Conservation (phyloP, 192 early-diverging fungal genomes). For the Obelidium mucronatum region DNA sequence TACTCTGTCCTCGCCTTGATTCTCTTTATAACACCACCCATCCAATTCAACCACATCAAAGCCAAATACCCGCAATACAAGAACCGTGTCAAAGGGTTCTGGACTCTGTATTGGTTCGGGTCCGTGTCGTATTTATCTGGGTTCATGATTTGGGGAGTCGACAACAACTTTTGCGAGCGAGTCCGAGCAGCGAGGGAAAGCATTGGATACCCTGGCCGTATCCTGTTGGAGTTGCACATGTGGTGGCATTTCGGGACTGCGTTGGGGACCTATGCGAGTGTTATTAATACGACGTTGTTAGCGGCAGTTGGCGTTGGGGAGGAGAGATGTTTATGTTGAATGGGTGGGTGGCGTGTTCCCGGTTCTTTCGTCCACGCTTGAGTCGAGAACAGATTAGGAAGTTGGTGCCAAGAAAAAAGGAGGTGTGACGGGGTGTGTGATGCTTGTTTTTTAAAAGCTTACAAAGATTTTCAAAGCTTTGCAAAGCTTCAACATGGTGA, state of each 20-base stretch:
- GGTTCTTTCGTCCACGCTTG: not conserved
- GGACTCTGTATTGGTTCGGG: slow-evolving; percentile 23
- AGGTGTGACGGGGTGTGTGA: no score
- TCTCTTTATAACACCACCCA: slow-evolving; percentile 32
- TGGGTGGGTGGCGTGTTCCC: slow-evolving; percentile 28
- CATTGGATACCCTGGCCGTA: slow-evolving; percentile 58
- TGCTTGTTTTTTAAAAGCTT: no score
- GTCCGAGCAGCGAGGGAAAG: slow-evolving; percentile 57
- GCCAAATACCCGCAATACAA: slow-evolving; percentile 27
- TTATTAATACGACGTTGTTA: slow-evolving; percentile 39
- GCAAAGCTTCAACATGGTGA: no score
- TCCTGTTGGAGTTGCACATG: slow-evolving; percentile 55
- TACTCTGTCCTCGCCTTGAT: slow-evolving; percentile 39
- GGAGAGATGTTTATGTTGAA: slow-evolving; percentile 39
- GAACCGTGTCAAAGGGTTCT: not conserved
- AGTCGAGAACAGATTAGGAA: not conserved
- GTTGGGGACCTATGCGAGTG: slow-evolving; percentile 40
- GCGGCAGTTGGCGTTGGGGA: slow-evolving; percentile 39
- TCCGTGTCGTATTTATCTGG: slow-evolving; percentile 18
- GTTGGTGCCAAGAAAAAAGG: not conserved
- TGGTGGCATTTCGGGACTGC: slow-evolving; percentile 61
- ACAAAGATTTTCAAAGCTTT: no score
- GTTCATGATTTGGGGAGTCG: slow-evolving; percentile 84
- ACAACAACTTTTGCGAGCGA: slow-evolving; percentile 73
- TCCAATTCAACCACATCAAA: slow-evolving; percentile 40